phyloP scores from a whole-genome alignment of 495 filamentous ascomycete genomes.

The Penicillium atrosanguineum region DNA sequence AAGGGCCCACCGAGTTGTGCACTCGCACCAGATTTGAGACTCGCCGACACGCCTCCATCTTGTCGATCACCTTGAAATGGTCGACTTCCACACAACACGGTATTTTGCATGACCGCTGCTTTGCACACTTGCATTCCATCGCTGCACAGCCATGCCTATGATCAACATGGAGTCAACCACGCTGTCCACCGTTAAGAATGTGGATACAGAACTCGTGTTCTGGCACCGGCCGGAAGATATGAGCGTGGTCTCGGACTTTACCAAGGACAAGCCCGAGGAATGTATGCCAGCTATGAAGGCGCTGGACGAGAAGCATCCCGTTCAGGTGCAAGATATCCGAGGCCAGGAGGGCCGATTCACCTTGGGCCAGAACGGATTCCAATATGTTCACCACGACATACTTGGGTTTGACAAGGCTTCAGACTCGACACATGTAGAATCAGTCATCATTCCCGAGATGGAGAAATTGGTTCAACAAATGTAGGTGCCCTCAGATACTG shows the following conservation, averaged over 20 bases:
- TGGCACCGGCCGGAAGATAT: background rate
- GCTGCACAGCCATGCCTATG: background rate
- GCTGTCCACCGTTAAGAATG: background rate
- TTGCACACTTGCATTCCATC: background rate
- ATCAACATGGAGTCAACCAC: background rate
- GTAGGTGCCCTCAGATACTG: slow-evolving; percentile 2
- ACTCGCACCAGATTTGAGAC: background rate
- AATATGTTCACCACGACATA: slow-evolving; percentile 12
- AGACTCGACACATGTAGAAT: background rate
- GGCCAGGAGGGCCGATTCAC: slow-evolving; percentile 7
- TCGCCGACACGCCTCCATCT: background rate
- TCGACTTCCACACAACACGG: background rate
- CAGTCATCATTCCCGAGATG: slow-evolving; percentile 12
- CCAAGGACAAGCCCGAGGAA: slow-evolving; percentile 3
- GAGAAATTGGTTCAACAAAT: slow-evolving; percentile 11
- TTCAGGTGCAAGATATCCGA: slow-evolving; percentile 11
- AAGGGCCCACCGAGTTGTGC: background rate
- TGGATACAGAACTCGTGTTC: slow-evolving; percentile 7
- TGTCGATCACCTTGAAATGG: background rate
- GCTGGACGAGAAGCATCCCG: background rate
- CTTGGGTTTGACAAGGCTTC: slow-evolving; percentile 6
- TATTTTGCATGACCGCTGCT: background rate
- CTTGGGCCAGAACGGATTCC: slow-evolving; percentile 11
- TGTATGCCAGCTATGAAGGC: background rate
- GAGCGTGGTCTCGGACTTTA: background rate